Conservation (phyloP, 2,329 filamentous ascomycete genomes). For the Aaosphaeria arxii region DNA sequence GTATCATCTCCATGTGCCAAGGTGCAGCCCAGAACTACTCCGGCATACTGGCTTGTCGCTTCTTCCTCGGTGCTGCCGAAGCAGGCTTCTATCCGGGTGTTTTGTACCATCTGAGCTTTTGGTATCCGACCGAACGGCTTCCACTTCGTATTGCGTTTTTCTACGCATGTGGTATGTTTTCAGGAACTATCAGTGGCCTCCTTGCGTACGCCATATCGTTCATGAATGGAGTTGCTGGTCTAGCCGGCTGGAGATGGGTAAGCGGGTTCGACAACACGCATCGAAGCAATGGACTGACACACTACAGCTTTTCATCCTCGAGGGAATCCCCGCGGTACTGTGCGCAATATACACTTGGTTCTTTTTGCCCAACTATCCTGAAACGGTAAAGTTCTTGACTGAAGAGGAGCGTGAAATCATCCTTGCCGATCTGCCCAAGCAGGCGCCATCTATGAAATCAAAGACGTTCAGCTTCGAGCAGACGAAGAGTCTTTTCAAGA, state of each 20-base stretch:
- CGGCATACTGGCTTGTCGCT: conserved; percentile 41
- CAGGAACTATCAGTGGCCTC: conserved; percentile 57
- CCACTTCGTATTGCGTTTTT: conserved; percentile 56
- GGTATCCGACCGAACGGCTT: conserved; percentile 56
- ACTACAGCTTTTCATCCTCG: conserved; percentile 17
- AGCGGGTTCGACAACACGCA: neutral
- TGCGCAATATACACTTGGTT: conserved; percentile 15
- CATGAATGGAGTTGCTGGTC: conserved; percentile 52
- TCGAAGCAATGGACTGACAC: neutral
- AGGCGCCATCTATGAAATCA: conserved; percentile 18
- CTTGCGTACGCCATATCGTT: conserved; percentile 58
- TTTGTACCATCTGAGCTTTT: conserved; percentile 57
- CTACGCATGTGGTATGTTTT: conserved; percentile 54
- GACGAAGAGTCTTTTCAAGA: conserved; percentile 12
- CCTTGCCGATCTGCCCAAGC: conserved; percentile 13
- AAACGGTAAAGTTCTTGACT: conserved; percentile 14
- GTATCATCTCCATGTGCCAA: conserved; percentile 42
- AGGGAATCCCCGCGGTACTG: conserved; percentile 16
- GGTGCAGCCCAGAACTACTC: conserved; percentile 43
- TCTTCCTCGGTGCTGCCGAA: conserved; percentile 36
- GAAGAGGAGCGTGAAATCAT: conserved; percentile 15
- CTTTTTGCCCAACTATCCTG: conserved; percentile 18
- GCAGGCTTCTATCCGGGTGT: conserved; percentile 28
- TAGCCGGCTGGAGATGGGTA: conserved; percentile 33
- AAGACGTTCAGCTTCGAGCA: conserved; percentile 21